phyloP scores from a whole-genome alignment of 768 basidiomycete species.

The Mycena latifolia region DNA sequence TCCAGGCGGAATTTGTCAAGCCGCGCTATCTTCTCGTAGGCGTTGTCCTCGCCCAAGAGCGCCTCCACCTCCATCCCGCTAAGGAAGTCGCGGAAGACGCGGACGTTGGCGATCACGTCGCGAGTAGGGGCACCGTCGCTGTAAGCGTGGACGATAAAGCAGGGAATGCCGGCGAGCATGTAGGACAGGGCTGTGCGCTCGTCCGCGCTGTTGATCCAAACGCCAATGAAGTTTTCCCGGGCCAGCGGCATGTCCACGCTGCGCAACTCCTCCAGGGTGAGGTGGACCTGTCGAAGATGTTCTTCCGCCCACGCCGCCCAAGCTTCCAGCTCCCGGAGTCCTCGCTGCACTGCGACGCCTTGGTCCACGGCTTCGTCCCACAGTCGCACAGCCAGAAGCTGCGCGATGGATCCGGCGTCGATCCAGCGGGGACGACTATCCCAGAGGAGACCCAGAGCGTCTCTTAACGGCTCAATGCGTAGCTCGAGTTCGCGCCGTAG shows the following conservation, averaged over 20 bases:
- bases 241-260: neutral
- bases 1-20: too few species aligned
- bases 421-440: too few species aligned
- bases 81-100: neutral
- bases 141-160: constrained; percentile 16
- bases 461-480: too few species aligned
- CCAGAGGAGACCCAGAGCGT: too few species aligned
- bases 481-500: too few species aligned
- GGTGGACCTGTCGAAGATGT: neutral
- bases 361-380: constrained; percentile 15
- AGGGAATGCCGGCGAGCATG: constrained; percentile 1
- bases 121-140: too few species aligned
- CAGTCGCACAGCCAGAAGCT: neutral
- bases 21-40: too few species aligned
- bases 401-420: neutral
- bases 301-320: neutral
- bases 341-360: neutral
- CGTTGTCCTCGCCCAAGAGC: too few species aligned
- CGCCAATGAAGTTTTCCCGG: neutral
- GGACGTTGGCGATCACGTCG: too few species aligned
- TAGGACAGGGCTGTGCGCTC: neutral
- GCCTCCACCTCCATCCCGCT: too few species aligned
- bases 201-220: neutral
- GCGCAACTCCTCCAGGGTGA: neutral
- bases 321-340: constrained; percentile 5